Conservation (phyloP, 192 early-diverging fungal species). For the Gaertneriomyces semiglobifer region DNA sequence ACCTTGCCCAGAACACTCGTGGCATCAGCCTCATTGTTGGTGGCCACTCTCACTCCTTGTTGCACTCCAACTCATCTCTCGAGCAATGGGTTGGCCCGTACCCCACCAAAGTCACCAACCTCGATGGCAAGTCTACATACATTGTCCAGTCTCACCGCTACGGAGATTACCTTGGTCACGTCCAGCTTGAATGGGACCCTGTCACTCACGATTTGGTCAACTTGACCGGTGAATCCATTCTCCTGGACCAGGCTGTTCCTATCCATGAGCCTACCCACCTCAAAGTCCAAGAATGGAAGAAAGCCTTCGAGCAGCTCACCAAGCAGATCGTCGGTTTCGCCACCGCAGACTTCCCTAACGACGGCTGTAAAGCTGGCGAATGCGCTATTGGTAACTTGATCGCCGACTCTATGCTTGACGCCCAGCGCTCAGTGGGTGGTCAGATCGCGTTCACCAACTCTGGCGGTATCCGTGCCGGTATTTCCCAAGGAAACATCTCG, state of each 20-base stretch:
- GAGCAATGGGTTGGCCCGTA: conserved; percentile 56
- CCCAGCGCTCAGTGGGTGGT: conserved; percentile 20
- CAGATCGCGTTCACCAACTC: conserved; percentile 59
- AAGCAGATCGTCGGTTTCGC: conserved; percentile 45
- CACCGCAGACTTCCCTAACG: conserved; percentile 38
- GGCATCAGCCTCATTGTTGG: conserved; percentile 67
- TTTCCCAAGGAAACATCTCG: conserved; percentile 55
- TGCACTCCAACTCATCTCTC: conserved; percentile 42
- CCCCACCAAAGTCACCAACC: conserved; percentile 64
- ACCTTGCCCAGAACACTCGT: conserved; percentile 50
- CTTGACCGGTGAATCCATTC: conserved; percentile 58
- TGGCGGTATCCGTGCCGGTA: conserved; percentile 58
- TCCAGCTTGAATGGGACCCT: conserved; percentile 58
- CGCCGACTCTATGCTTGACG: conserved; percentile 60
- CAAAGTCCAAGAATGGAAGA: conserved; percentile 43
- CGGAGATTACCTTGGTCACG: conserved; percentile 40
- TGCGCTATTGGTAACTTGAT: conserved; percentile 64
- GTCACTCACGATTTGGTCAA: conserved; percentile 44
- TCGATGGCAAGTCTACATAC: conserved; percentile 61
- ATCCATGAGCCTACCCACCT: conserved; percentile 35
- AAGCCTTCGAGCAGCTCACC: conserved; percentile 46
- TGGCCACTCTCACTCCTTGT: conserved; percentile 72
- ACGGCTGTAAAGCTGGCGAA: conserved; percentile 45
- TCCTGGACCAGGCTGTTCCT: conserved; percentile 51
- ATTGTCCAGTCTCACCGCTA: conserved; percentile 68